Base-by-base conservation (phyloP, 345 rosid species). In the Citrus reticulata region DNA sequence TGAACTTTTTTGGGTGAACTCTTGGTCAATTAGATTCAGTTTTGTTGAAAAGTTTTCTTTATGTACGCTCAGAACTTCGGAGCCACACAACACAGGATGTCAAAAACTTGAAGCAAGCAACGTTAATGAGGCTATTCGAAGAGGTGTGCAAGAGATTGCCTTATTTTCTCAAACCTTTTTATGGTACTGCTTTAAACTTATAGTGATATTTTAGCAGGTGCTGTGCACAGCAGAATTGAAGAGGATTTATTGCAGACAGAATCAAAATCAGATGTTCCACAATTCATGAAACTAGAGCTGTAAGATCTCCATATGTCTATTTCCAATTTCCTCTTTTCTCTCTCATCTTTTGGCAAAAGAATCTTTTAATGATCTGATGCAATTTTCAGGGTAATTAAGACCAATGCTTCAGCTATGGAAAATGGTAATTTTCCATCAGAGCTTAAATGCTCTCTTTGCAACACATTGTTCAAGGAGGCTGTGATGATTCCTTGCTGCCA, bases 401-500 rank as follows among this genome's bases (percentile, higher is more conserved):
- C 55, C 54, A 79, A 70, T 77, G 34, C 76, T 70, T 67, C 51
- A 35, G 78, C 82, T 49, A 55, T 68, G 76, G 78, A 83, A 67
- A 74, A 65, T 76, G 40, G 70, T 57, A 69, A 80, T 81, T 81
- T 89, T 63, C 85, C 88, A 5, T 80, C 83, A 35, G 86, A 87
- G 58, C 78, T 89, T 68, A 85, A 87, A 69, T 89, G 90, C 81
- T 75, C 80, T 71, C 86, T 89, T 29, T 87, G 90, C 70, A 32
- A 68, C 72, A 59, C 82, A 17, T 80, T 75, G 46, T 85, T 84
- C 74, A 84, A 84, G 80, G 87, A 87, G 32, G 92, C 92, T 46
- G 84, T 89, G 74, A 85, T 89, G 92, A 89, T 89, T 61, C 89
- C 89, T 73, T 89, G 92, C 79, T 89, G 90, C 84, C 90, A 87